These are phyloP conservation scores for Somion occarium DNA, from an alignment of 1,284 basidiomycete species.

Conservation along the genomic window DNA sequence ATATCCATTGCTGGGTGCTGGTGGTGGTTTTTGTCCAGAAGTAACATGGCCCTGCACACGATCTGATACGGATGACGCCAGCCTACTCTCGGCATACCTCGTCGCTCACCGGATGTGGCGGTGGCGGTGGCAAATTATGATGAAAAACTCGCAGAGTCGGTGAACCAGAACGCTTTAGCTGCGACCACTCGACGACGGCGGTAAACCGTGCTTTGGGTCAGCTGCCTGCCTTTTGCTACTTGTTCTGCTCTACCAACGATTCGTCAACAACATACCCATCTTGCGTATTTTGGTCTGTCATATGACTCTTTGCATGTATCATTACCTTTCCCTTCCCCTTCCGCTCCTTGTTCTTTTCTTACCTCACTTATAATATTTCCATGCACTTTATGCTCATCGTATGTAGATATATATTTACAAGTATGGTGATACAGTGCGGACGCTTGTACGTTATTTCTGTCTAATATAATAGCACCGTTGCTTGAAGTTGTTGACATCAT, in stretches of 20 bases:
- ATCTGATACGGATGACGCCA: not conserved
- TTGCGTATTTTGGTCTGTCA: not conserved
- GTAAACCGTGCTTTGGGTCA: not conserved
- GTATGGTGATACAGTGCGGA: not conserved
- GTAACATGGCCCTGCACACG: not conserved
- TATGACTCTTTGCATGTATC: not conserved
- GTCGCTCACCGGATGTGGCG: constrained; percentile 3
- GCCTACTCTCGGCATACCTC: not conserved
- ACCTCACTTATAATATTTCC: not conserved
- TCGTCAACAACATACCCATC: not conserved
- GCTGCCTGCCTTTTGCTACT: not conserved
- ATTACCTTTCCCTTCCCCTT: not conserved
- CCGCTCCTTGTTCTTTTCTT: not conserved
- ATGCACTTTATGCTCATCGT: not conserved
- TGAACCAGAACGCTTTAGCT: not conserved
- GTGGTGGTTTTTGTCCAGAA: not conserved
- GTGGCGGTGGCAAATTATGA: constrained; percentile 6
- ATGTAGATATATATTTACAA: not conserved
- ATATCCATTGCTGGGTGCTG: no score
- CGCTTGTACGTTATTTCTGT: not conserved
- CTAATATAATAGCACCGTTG: not conserved
- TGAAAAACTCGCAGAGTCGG: not conserved
- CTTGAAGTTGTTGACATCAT: not conserved
- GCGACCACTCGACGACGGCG: not conserved
- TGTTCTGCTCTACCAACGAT: not conserved